A percentile compares a stretch with the other conserved stretches of the same genome.
phyloP scores from a whole-genome alignment of 2,329 filamentous ascomycete species.

The Trichoderma gracile region DNA sequence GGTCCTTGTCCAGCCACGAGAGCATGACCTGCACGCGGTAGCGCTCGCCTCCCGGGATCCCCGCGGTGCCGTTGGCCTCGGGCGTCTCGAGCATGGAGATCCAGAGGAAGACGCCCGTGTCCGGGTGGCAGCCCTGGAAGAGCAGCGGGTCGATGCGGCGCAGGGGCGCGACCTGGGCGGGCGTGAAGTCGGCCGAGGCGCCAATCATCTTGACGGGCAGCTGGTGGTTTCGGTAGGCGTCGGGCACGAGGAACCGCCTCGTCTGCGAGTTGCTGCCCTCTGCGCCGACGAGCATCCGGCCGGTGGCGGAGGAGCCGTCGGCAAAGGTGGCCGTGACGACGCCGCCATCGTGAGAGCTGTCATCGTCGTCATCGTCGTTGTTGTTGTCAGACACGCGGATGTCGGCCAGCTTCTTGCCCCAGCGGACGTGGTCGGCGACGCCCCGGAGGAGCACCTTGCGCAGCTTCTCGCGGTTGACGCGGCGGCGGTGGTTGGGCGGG shows the following conservation, averaged over 20 bases:
- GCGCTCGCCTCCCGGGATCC: conserved; percentile 34
- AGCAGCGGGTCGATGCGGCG: conserved; percentile 55
- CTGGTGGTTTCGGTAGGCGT: conserved; percentile 36
- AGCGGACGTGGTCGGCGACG: conserved; percentile 36
- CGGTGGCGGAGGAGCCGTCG: conserved; percentile 38
- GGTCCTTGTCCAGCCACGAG: conserved; percentile 46
- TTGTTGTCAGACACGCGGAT: conserved; percentile 33
- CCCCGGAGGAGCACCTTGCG: conserved; percentile 36
- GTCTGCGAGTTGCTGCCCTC: conserved; percentile 44
- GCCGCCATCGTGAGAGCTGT: background rate
- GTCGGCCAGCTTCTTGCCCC: conserved; percentile 37
- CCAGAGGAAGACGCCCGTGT: conserved; percentile 52
- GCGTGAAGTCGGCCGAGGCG: conserved; percentile 41
- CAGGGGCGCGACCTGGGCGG: conserved; percentile 42
- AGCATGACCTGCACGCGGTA: conserved; percentile 49
- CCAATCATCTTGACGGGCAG: conserved; percentile 45
- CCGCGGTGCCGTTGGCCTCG: conserved; percentile 39
- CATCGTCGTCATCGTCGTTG: background rate
- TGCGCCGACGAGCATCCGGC: conserved; percentile 43
- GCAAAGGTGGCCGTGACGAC: conserved; percentile 36
- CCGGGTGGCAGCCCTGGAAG: conserved; percentile 55
- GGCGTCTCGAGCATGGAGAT: conserved; percentile 49
- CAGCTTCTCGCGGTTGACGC: conserved; percentile 42
- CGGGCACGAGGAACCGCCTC: conserved; percentile 39
- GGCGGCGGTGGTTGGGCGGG: conserved; percentile 40